Base-by-base conservation (phyloP, 202 grass and related monocot genomes). In the Musa balbisiana region DNA sequence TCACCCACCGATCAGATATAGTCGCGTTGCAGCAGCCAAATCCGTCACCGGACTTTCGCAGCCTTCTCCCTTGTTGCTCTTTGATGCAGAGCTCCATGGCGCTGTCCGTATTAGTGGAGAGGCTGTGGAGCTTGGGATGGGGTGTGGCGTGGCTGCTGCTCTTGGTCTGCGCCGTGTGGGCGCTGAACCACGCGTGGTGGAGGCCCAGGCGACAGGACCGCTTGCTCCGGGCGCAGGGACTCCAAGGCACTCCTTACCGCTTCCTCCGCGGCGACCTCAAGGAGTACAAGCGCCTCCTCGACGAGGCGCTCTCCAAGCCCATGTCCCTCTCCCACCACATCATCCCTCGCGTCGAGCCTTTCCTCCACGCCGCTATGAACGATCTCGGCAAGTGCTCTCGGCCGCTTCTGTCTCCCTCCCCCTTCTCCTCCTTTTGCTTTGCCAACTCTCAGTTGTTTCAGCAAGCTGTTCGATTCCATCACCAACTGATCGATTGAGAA, bases 341-440 rank as follows among this genome's bases (percentile, higher is more conserved):
- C 52, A 4, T 80, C 78, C 79, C 68, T 5, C 85, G 83, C 6
- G 63, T 88, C 55, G 23, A 53, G 0, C 87, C 88, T 51, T 26
- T 86, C 12, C 17, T 87, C 10, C 73, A 86, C 49, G 71, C 55
- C 26, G 76, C 27, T 72, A 52, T 81, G 20, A 15, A 73, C 69
- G 58, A 86, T 27, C 52, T 88, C 16, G 88, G 87, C 85, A 80
- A 55, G 65, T 21, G 22, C 65, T 8, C 19, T 29, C 22, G 33
- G 33, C 33, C 33, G 33, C 33, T 43, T 3, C 33, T 43, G 33
- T 43, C 62, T 65, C 62, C 62, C 62, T 29, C 10, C 10, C 8
- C 11, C 0, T 9, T 6, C 24, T 59, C 56, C 17, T n/a, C 15
- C 4, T 59, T 59, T 19, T 56, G 55, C 3, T 56, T 56, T 3